Percentiles rank a stretch among this genome's conserved stretches.
Evolutionary conservation across 768 basidiomycete species (phyloP).

Genomic region (Clavaria fumosa): DNA sequence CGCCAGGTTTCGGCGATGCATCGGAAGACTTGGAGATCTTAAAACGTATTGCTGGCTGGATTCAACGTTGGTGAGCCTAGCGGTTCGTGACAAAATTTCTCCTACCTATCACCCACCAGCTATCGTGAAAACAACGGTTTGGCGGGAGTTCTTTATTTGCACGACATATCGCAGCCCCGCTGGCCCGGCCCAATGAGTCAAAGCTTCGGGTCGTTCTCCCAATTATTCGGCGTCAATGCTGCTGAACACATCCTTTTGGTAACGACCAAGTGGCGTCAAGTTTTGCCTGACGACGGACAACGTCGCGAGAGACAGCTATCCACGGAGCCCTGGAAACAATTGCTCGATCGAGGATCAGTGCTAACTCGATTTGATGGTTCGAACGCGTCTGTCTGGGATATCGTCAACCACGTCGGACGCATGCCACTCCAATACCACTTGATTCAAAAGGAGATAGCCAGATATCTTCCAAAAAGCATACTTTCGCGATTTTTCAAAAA

Average conservation of each 20-base stretch:
- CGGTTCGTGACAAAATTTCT: no score
- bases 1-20: conserved; percentile 6
- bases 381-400: conserved; percentile 7
- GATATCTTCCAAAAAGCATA: no score
- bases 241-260: conserved; percentile 6
- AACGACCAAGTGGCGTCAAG: conserved; percentile 9
- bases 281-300: neutral
- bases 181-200: conserved; percentile 5
- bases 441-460: neutral
- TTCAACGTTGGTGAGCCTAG: no score
- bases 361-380: conserved; percentile 5
- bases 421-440: neutral
- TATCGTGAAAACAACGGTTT: conserved; percentile 7
- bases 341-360: conserved; percentile 1
- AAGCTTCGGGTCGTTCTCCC: conserved; percentile 9
- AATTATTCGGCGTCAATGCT: conserved; percentile 9
- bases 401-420: conserved; percentile 2
- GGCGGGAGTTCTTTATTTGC: conserved; percentile 13
- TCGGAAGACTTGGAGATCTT: conserved; percentile 8
- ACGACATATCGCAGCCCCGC: conserved; percentile 12
- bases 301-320: conserved; percentile 7
- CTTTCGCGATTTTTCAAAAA: no score
- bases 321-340: conserved; percentile 4
- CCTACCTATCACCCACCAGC: neutral
- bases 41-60: no score